Percentiles rank a stretch among this genome's conserved stretches.
These are phyloP conservation scores for Yarrowia sp. DNA, from an alignment of 805 yeast genomes.

Conservation along the genomic window DNA sequence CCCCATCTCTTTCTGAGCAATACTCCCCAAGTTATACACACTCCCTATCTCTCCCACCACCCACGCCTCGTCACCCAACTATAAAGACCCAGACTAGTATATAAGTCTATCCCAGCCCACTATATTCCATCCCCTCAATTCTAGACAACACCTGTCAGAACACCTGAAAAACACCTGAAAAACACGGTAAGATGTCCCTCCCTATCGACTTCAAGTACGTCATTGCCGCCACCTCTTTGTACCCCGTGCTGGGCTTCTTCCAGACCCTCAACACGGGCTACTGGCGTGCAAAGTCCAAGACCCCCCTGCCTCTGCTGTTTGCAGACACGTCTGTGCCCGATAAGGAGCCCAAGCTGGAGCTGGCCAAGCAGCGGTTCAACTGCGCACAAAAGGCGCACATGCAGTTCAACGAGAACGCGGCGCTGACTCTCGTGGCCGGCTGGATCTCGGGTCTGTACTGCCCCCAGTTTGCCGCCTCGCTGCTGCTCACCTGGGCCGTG, in stretches of 20 bases:
- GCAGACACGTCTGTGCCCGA: constrained; percentile 12
- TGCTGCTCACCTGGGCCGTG: constrained; percentile 20
- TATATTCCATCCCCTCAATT: no score
- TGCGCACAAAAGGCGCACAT: constrained; percentile 27
- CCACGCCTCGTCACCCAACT: no score
- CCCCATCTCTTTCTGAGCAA: no score
- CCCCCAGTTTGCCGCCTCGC: constrained; percentile 2
- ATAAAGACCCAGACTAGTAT: no score
- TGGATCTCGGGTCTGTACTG: constrained; percentile 7
- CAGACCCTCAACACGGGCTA: constrained; percentile 2
- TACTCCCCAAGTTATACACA: no score
- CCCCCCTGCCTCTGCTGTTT: constrained; percentile 15
- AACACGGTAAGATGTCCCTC: not conserved
- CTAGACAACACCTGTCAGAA: no score
- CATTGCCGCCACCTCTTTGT: constrained; percentile 7
- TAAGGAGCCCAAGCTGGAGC: constrained; percentile 18
- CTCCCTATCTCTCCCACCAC: no score
- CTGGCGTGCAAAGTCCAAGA: constrained; percentile 3
- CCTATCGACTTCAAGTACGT: constrained; percentile 21
- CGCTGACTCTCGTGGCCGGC: constrained; percentile 2
- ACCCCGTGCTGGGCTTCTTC: constrained; percentile 14
- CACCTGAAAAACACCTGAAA: no score
- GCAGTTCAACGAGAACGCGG: constrained; percentile 25
- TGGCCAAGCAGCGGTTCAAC: constrained; percentile 19
- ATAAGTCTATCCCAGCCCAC: no score